Conservation (phyloP, 2,329 filamentous ascomycete species). For the Colletotrichum eremochloae region DNA sequence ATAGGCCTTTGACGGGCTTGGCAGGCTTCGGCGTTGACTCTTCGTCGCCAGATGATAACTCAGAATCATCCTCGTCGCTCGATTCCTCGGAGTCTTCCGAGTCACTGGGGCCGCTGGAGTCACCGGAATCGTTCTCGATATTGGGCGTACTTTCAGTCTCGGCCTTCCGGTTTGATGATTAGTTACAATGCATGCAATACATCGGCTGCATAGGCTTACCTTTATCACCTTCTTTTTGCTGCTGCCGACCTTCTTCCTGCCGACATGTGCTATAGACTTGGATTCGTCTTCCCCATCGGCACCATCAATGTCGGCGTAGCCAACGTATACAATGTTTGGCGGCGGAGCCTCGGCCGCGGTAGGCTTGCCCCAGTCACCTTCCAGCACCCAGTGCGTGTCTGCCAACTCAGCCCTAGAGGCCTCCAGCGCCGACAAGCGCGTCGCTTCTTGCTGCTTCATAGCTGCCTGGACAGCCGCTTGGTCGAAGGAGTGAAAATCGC, state of each 20-base stretch:
- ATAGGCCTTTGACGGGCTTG: slow-evolving; percentile 45
- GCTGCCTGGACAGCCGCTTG: slow-evolving; percentile 73
- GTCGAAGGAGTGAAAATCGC: slow-evolving; percentile 63
- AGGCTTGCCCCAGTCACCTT: slow-evolving; percentile 54
- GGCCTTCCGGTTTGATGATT: slow-evolving; percentile 41
- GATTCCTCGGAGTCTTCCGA: slow-evolving; percentile 42
- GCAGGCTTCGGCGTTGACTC: slow-evolving; percentile 20
- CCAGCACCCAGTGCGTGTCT: slow-evolving; percentile 83
- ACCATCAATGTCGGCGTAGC: slow-evolving; percentile 65
- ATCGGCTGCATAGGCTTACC: slow-evolving; percentile 44
- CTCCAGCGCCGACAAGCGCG: slow-evolving; percentile 71
- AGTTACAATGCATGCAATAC: not conserved
- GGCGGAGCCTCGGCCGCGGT: slow-evolving; percentile 47
- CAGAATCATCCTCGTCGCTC: slow-evolving; percentile 21
- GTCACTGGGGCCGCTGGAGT: slow-evolving; percentile 46
- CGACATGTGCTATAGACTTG: slow-evolving; percentile 50
- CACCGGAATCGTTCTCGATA: slow-evolving; percentile 42
- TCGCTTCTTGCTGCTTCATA: slow-evolving; percentile 75
- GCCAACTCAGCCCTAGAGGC: slow-evolving; percentile 72
- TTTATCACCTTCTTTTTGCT: slow-evolving; percentile 47
- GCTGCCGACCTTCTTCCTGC: slow-evolving; percentile 54
- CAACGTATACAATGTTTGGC: slow-evolving; percentile 71
- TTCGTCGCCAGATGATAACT: slow-evolving; percentile 12
- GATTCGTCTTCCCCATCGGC: slow-evolving; percentile 49
- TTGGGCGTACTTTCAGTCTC: slow-evolving; percentile 37